phyloP scores from a whole-genome alignment of 1,284 basidiomycete species.

The Naganishia albida region DNA sequence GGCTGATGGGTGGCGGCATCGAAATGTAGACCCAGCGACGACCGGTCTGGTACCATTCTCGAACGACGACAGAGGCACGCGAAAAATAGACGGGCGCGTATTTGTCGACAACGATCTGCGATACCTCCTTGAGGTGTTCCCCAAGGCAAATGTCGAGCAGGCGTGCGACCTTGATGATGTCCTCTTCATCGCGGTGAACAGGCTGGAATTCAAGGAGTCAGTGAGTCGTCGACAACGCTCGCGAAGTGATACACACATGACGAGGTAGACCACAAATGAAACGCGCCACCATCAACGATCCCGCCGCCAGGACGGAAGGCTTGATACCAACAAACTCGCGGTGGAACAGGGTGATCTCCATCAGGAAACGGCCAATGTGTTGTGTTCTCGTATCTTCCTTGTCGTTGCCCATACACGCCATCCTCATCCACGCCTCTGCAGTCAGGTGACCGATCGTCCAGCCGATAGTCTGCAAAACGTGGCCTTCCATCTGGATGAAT shows the following conservation, averaged over 20 bases:
- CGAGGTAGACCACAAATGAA: constrained; percentile 78
- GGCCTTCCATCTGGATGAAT: constrained; percentile 94
- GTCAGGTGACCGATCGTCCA: constrained; percentile 98
- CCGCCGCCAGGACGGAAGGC: constrained; percentile 83
- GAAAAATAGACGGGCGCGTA: constrained; percentile 95
- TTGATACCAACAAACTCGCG: constrained; percentile 86
- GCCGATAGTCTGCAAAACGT: constrained; percentile 91
- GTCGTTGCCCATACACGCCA: constrained; percentile 58
- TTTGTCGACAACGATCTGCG: constrained; percentile 93
- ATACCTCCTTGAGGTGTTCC: constrained; percentile 82
- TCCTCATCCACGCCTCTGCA: constrained; percentile 92
- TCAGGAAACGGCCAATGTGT: constrained; percentile 92
- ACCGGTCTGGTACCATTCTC: constrained; percentile 77
- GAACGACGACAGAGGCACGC: constrained; percentile 85
- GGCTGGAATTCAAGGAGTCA: constrained; percentile 37
- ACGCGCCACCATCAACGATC: constrained; percentile 82
- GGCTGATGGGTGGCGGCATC: constrained; percentile 44
- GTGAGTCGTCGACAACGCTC: not conserved
- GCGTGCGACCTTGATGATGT: constrained; percentile 67
- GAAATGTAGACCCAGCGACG: constrained; percentile 53
- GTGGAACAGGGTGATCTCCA: constrained; percentile 98
- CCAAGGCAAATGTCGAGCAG: constrained; percentile 81
- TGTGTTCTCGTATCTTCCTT: constrained; percentile 85
- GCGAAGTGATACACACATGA: constrained; percentile 59
- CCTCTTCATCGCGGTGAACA: constrained; percentile 70